Base-by-base conservation (phyloP, 257 asterid species). In the Solanum clarkiae region DNA sequence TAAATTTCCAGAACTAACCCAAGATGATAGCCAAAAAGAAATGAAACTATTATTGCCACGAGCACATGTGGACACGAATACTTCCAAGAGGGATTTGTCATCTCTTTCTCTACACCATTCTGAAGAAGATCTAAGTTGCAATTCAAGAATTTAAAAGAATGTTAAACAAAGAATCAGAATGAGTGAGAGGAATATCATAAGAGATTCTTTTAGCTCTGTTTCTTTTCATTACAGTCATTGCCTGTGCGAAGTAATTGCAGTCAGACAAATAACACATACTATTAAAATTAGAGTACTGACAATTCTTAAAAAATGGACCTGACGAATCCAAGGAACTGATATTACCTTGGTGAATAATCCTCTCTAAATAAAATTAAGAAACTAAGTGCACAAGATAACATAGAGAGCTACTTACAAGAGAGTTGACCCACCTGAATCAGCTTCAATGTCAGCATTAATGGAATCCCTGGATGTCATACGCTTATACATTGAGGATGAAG, bases 1-100 rank as follows among this genome's bases (percentile, higher is more conserved):
- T 45, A 22, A 63, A 75, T 62, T 42, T 70, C 26, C 86, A 86
- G 79, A 87, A 90, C 98, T 57, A 82, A 96, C 99, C 98, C 99
- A 47, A 96, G 93, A 90, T 96, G 99, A 90, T 96, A 96, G 88
- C 99, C 99, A 87, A 92, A 94, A 87, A 96, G 90, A 88, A 96
- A 94, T 66, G 97, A 87, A 84, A 93, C 98, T 44, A 91, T 81
- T 51, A 97, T 91, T 71, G 98, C 99, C 54, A 88, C 97, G 26
- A 96, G 91, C 71, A 94, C 99, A 83, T 96, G 96, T 8, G 98
- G 98, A 13, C 94, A 87, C 74, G 98, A 96, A 60, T 82, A 92
- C 91, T 92, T 95, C 99, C 99, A 96, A 20, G 97, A 92, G 72
- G 98, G 98, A 88, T 17, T 89, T 84, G 92, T 81, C 72, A 88